phyloP scores from a whole-genome alignment of 2,329 filamentous ascomycete genomes.

The Pseudogymnoascus sp. region DNA sequence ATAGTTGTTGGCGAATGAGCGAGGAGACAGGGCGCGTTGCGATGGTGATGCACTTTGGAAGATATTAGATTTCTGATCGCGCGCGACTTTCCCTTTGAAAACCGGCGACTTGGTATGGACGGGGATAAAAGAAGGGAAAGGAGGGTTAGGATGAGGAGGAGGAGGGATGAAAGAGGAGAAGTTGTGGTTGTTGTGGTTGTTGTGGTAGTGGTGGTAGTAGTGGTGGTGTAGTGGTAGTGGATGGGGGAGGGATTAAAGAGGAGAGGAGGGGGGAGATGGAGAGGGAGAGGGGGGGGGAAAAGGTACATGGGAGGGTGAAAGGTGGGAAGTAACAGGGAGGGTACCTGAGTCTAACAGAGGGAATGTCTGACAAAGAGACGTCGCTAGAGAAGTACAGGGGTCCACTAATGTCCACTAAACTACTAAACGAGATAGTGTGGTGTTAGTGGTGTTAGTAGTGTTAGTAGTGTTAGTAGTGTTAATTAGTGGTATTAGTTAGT shows the following conservation, averaged over 20 bases:
- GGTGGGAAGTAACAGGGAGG: background rate
- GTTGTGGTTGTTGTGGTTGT: background rate
- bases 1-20: background rate
- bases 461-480: too few species aligned
- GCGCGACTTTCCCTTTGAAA: background rate
- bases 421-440: too few species aligned
- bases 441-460: too few species aligned
- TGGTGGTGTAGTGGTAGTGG: background rate
- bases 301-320: background rate
- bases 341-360: background rate
- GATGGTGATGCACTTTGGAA: background rate
- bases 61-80: background rate
- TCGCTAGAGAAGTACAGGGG: background rate
- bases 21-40: background rate
- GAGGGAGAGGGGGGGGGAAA: background rate
- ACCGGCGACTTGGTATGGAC: background rate
- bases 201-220: background rate
- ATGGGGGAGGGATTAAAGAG: background rate
- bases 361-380: background rate
- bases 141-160: background rate
- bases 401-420: background rate
- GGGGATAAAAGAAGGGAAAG: background rate
- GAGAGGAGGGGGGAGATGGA: background rate
- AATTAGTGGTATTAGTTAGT: too few species aligned
- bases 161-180: background rate